Base-by-base conservation (phyloP, 345 rosid species). In the Excoecaria cochinchinensis region DNA sequence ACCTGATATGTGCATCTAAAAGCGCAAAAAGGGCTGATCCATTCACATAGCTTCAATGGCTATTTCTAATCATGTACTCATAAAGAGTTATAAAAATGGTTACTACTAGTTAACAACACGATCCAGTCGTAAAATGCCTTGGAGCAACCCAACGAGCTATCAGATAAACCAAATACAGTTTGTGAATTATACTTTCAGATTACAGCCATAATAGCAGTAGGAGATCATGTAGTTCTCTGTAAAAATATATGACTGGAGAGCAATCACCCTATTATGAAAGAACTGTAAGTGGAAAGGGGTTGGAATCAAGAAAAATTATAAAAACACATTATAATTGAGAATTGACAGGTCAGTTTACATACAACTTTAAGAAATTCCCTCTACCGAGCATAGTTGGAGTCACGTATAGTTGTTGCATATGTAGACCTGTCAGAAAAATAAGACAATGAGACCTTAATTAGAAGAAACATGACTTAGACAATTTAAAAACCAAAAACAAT, bases 311-410 rank as follows among this genome's bases (percentile, higher is more conserved):
- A 21, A 71, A 71, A 59, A 62, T 19, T 50, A 13, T 17, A 67
- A 74, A 31, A 61, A 19, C 21, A 70, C 50, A 64, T 22, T 39
- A 72, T 8, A 36, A 46, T 75, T 22, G 19, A 55, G 71, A 69
- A 64, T 69, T 39, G n/a, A 67, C 10, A 67, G 25, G 44, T 69
- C 42, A 47, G 62, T 76, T 58, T 67, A 78, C 99, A 75, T 92
- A 95, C 99, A 84, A 91, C 98, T 85, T 90, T 89, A 71, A 95
- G 91, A 82, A 95, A 95, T 67, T 93, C 98, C 84, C 97, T 90
- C 81, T 93, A 95, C 68, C 93, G 87, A 55, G 90, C 91, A 76
- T 95, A 95, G 82, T 86, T 95, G 71, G 97, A 93, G 82, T 92
- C 99, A 2, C 97, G 92, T 58, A 88, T 75, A 14, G 99, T 93